Evolutionary conservation across 2,329 filamentous ascomycete genomes (phyloP), one percentile per base, ranked within the genome.

Genomic region (Aspergillus jensenii): DNA sequence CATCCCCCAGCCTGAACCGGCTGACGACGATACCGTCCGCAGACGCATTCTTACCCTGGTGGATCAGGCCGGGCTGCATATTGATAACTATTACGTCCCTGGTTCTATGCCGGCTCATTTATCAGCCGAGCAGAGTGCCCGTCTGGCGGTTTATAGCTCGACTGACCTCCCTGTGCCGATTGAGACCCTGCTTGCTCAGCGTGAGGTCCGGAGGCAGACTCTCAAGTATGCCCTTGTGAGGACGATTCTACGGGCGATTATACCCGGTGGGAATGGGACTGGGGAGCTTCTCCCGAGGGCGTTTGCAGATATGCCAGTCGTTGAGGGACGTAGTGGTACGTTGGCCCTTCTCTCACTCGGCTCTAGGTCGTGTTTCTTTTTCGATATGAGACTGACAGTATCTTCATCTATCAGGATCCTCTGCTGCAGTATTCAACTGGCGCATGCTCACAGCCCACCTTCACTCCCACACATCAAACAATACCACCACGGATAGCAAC

Each of bases 51-150:
- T 68, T 44, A 67, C 67, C 0, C 48, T 76, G 1, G 69, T 73
- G 56, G 71, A 75, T 40, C 71, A 72, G 49, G 67, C 70, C 21
- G 62, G 66, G 40, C 62, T 73, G 1, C 73, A 76, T 55, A 62
- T 75, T 23, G 73, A 76, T 21, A 75, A 75, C 50, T 75, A 70
- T 52, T 76, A 76, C 52, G 46, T 62, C 4, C 44, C 52, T 6
- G 25, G 23, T 2, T 27, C 27, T 3, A 21, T 57, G 15, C 23
- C 40, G n/a, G 40, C 56, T 9, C 39, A 37, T 33, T 39, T 49
- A 3, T 46, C 59, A 17, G 8, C 17, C 8, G 59, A 63, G 12
- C 40, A 19, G 9, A 19, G 43, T 7, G 43, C n/a, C 4, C 27
- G 45, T 6, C 52, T 69, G 7, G 51, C 37, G 15, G 15, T 40